Base-by-base conservation (phyloP, 2,329 filamentous ascomycete species). In the Paecilomyces variotii region DNA sequence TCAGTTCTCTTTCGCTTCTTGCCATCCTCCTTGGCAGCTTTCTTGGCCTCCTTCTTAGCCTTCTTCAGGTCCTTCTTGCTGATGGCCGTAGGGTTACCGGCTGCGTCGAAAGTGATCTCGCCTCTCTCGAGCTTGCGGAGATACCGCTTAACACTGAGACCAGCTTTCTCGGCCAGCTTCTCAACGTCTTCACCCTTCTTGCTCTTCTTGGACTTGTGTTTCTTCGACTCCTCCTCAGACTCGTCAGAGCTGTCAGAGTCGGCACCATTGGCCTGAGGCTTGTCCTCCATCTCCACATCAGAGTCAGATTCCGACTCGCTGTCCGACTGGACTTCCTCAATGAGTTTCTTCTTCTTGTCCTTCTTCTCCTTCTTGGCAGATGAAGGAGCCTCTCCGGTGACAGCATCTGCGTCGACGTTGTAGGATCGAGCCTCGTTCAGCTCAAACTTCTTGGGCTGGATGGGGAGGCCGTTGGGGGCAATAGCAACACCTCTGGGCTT, bases 391-490 rank as follows among this genome's bases (percentile, higher is more conserved):
- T 90, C 84, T 54, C 84, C 85, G 60, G 81, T 81, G 55, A 97
- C 79, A 63, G 91, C 93, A 75, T 99, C 94, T 57, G 91, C 94
- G 71, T 97, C 92, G 54, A 85, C 83, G 75, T 97, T 97, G 82
- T 99, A 99, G 77, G 93, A 94, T 72, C 90, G 84, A 10, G 89
- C 89, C 75, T 97, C 91, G 79, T 95, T 96, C 70, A 99, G 82
- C 63, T 92, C 89, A 62, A 75, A 79, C 77, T 96, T 96, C 67
- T 87, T 85, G 59, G 87, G 84, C 65, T 83, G 79, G 45, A 78
- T 77, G 35, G 82, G 74, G 64, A 87, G 83, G 61, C 89, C 89
- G 67, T 89, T 88, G 57, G 90, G 90, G 28, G 83, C 89, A 64
- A 93, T 88, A 60, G 84, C 83, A 61, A 88, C 82, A 64, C 89